phyloP scores from a whole-genome alignment of 2,329 filamentous ascomycete genomes.

The Cladosporium velox region DNA sequence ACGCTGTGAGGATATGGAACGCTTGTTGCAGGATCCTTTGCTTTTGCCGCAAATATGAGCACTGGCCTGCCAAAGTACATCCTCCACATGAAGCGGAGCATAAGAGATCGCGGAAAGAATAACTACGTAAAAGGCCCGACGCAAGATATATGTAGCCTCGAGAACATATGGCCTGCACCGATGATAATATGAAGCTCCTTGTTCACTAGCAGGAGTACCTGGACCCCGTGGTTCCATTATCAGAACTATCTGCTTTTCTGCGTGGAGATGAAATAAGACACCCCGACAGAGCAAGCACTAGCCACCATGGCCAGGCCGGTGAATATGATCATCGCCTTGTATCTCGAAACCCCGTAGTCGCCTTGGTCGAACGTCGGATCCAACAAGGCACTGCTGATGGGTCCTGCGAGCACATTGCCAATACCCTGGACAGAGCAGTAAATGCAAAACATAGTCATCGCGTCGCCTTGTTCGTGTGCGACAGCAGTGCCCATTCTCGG shows the following conservation, averaged over 20 bases:
- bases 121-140: not conserved
- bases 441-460: not conserved
- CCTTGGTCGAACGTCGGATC: not conserved
- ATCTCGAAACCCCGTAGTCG: not conserved
- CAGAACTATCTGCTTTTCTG: not conserved
- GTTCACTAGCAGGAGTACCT: not conserved
- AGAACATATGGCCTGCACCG: not conserved
- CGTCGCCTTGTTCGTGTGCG: not conserved
- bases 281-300: not conserved
- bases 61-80: not conserved
- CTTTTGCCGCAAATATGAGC: constrained; percentile 11
- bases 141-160: not conserved
- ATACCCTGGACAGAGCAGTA: not conserved
- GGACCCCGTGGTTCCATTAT: not conserved
- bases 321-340: not conserved
- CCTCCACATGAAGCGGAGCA: not conserved
- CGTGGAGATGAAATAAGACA: not conserved
- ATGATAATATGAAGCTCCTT: not conserved
- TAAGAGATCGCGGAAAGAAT: not conserved
- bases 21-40: constrained; percentile 14
- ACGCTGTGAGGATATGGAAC: constrained; percentile 12
- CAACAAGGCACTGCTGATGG: not conserved
- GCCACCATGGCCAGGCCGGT: not conserved
- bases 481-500: not conserved
- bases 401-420: not conserved